A percentile compares a stretch with the other conserved stretches of the same genome.
Conservation (phyloP, 768 basidiomycete species). For the Mrakia frigida region DNA sequence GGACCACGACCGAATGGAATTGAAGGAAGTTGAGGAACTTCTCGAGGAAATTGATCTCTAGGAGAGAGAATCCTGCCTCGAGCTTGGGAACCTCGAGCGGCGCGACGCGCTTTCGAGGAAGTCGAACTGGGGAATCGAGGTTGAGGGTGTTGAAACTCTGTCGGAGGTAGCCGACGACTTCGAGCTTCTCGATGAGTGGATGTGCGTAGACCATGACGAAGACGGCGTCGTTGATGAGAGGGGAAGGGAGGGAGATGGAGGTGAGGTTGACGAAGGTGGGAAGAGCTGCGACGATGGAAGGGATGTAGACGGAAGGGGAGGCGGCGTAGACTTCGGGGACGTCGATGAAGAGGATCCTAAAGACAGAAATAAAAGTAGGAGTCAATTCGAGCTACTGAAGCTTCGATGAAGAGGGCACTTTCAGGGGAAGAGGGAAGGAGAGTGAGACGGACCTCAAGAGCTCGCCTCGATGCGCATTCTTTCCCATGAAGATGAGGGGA, state of each 20-base stretch:
- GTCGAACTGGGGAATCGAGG: background rate
- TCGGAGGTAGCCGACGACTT: background rate
- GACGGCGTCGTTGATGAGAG: too few relatives aligned
- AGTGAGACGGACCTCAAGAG: constrained; percentile 3
- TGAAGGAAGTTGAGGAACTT: background rate
- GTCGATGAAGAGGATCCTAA: too few relatives aligned
- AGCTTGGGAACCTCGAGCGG: background rate
- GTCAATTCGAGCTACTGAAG: too few relatives aligned
- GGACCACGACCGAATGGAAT: background rate
- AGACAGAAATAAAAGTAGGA: too few relatives aligned
- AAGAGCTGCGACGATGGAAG: too few relatives aligned
- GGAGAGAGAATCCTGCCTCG: background rate
- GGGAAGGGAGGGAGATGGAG: too few relatives aligned
- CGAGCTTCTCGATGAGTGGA: background rate
- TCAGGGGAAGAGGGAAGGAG: background rate
- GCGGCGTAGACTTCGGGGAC: too few relatives aligned
- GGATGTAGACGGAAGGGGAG: too few relatives aligned
- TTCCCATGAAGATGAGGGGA: background rate
- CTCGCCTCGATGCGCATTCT: background rate
- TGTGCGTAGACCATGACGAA: background rate
- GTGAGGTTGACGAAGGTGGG: too few relatives aligned
- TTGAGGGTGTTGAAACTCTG: background rate
- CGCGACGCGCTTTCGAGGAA: background rate
- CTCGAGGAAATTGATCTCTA: background rate
- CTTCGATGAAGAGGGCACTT: too few relatives aligned